Evolutionary conservation across 495 filamentous ascomycete species (phyloP), one percentile per base, ranked within the genome.

Genomic region (Venustampulla echinocandica): DNA sequence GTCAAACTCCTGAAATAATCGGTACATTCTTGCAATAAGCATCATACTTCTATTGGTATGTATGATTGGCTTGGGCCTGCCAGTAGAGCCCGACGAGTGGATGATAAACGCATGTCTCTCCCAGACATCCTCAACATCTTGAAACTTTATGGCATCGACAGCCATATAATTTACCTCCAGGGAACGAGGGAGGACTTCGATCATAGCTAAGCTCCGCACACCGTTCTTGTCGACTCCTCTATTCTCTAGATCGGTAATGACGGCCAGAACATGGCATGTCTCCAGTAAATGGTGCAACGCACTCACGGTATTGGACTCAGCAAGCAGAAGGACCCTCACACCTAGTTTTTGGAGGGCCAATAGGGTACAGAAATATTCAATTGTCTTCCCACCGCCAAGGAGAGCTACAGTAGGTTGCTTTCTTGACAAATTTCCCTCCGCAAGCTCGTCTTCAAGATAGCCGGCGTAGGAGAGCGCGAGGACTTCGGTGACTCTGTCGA

Each of bases 21-120:
- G 44, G 37, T 58, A 58, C 55, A 58, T 58, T 28, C 55, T 37
- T 9, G 55, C 55, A 47, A 58, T 58, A 14, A 54, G 52, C 55
- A 58, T 58, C 55, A 58, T 54, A 47, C 55, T 58, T 28, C 50
- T 35, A 37, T 59, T 55, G 15, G 57, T 59, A 46, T 59, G 57
- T 23, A 56, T 45, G 17, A 59, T 54, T 5, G 57, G 57, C 42
- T 56, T 59, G 39, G 57, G 57, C 49, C 56, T 56, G 3, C 57
- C 57, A 18, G 57, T 59, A 11, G 57, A 59, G 10, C 57, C 57
- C 24, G 53, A 56, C 1, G 57, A 59, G 27, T 59, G 57, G 20
- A 59, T 56, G 21, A 59, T 56, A 34, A 58, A 58, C 13, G 41
- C 41, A 44, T 58, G 55, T 19, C 51, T 50, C 24, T 58, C 55